Percentiles rank a stretch among this genome's conserved stretches.
These are phyloP conservation scores for Ustilaginoidea virens DNA, from an alignment of 2,329 filamentous ascomycete genomes.

Conservation along the genomic window DNA sequence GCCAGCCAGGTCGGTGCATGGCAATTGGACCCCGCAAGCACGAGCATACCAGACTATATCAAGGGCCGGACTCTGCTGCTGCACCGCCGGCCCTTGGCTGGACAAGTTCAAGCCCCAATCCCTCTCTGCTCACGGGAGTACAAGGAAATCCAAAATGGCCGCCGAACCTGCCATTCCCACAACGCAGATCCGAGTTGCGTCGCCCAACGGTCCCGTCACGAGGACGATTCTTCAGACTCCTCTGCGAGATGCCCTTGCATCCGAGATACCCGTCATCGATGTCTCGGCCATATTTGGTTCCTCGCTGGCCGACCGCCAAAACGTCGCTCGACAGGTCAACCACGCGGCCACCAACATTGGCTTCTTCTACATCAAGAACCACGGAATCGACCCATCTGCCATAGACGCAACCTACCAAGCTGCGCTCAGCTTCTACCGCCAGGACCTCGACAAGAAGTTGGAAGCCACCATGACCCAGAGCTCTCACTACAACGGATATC, in stretches of 20 bases:
- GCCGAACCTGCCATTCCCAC: too few relatives aligned
- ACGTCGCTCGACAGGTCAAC: slow-evolving; percentile 25
- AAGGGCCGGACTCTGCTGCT: too few relatives aligned
- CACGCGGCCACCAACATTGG: slow-evolving; percentile 32
- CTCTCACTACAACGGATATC: slow-evolving; percentile 32
- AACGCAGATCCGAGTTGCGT: slow-evolving; percentile 18
- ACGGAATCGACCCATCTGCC: slow-evolving; percentile 19
- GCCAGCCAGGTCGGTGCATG: too few relatives aligned
- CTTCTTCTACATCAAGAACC: slow-evolving; percentile 40
- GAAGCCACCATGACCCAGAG: slow-evolving; percentile 19
- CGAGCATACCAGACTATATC: too few relatives aligned
- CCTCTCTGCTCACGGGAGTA: too few relatives aligned
- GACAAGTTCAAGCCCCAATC: too few relatives aligned
- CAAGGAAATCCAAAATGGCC: too few relatives aligned
- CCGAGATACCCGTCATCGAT: slow-evolving; percentile 39
- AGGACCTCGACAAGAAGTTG: slow-evolving; percentile 27
- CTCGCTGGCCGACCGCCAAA: slow-evolving; percentile 18
- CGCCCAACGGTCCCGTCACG: slow-evolving; percentile 21
- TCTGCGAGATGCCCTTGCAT: slow-evolving; percentile 18
- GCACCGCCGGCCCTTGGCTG: too few relatives aligned
- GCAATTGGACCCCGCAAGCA: too few relatives aligned
- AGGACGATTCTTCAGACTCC: slow-evolving; percentile 19
- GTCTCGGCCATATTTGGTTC: slow-evolving; percentile 24
- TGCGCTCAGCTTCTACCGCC: slow-evolving; percentile 30
- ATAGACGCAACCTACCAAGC: slow-evolving; percentile 16